Conservation (phyloP, 768 basidiomycete genomes). For the Boletus patriciae region DNA sequence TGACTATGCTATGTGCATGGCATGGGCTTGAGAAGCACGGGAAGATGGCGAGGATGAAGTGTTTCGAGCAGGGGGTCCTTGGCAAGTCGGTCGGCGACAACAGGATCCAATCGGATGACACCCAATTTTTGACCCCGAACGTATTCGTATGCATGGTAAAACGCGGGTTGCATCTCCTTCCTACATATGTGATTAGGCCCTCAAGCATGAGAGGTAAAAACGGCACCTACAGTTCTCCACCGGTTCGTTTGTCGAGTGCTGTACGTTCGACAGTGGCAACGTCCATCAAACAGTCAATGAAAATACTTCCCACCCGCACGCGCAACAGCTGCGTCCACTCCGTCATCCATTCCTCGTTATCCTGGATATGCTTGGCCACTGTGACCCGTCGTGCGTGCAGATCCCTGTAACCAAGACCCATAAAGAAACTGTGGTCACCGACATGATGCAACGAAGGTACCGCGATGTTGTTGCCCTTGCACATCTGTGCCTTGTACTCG, state of each 20-base stretch:
- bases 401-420: conserved; percentile 56
- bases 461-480: conserved; percentile 60
- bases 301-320: conserved; percentile 75
- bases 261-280: conserved; percentile 73
- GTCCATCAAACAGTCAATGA: conserved; percentile 83
- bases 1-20: conserved; percentile 50
- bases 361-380: conserved; percentile 61
- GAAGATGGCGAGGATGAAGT: conserved; percentile 90
- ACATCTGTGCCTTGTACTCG: conserved; percentile 86
- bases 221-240: conserved; percentile 55
- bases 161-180: conserved; percentile 82
- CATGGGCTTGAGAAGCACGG: conserved; percentile 90
- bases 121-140: conserved; percentile 93
- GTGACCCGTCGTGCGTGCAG: conserved; percentile 63
- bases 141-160: conserved; percentile 91
- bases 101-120: conserved; percentile 82
- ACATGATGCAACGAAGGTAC: conserved; percentile 38
- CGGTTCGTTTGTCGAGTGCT: conserved; percentile 55
- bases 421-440: conserved; percentile 49
- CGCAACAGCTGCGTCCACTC: conserved; percentile 81
- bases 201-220: background rate
- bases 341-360: conserved; percentile 71
- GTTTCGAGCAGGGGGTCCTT: conserved; percentile 68
- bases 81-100: conserved; percentile 73
- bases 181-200: conserved; percentile 35